Conservation (phyloP, 441 rosid genomes). For the Croton laevigatus region DNA sequence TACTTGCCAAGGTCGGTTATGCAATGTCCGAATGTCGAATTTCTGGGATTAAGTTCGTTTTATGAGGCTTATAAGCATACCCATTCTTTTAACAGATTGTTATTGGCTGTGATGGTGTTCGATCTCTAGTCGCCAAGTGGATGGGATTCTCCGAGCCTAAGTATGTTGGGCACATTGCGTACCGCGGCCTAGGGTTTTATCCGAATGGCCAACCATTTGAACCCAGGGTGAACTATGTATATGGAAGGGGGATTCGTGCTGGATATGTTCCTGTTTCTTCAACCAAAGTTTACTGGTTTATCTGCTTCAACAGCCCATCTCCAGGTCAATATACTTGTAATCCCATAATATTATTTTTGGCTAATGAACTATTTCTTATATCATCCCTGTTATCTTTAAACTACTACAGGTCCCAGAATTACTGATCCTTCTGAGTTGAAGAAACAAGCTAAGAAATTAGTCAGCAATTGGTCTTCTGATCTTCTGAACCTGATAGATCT, state of each 20-base stretch:
- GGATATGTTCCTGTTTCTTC: constrained; percentile 82
- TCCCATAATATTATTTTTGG: neutral
- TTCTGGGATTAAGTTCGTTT: neutral
- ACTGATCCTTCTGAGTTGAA: constrained; percentile 62
- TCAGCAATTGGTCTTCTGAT: constrained; percentile 64
- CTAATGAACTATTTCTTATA: neutral
- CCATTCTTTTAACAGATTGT: constrained; percentile 50
- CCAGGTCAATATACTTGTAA: constrained; percentile 44
- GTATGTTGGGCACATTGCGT: constrained; percentile 75
- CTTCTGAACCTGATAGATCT: constrained; percentile 55
- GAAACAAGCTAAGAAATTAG: constrained; percentile 59
- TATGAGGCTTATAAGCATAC: neutral
- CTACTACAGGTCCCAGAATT: constrained; percentile 60
- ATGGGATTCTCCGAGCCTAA: constrained; percentile 82
- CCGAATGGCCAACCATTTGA: constrained; percentile 70
- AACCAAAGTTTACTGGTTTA: constrained; percentile 84
- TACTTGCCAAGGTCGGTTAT: constrained; percentile 58
- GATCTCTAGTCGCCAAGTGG: constrained; percentile 77
- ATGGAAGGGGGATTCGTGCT: constrained; percentile 79
- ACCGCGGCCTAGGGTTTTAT: constrained; percentile 70
- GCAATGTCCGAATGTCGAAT: neutral
- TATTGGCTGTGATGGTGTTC: constrained; percentile 80
- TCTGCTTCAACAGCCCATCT: constrained; percentile 79
- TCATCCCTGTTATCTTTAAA: neutral
- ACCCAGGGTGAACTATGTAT: constrained; percentile 58